phyloP scores from a whole-genome alignment of 2,329 filamentous ascomycete species.

The Calonectria pauciramosa region DNA sequence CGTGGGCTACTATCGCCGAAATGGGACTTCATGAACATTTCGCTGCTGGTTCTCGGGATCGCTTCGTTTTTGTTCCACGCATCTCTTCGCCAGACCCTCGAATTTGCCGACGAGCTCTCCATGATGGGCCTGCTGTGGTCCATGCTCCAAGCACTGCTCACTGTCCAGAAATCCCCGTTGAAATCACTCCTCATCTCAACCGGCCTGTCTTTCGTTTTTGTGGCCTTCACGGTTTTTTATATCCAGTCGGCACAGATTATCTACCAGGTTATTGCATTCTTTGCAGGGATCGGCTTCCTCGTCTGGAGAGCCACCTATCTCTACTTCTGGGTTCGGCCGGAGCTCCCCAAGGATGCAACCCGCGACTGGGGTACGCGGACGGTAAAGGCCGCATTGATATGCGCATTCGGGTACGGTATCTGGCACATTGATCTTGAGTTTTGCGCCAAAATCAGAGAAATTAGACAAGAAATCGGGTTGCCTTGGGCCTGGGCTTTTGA shows the following conservation, averaged over 20 bases:
- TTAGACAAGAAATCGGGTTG: constrained; percentile 62
- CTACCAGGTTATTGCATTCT: constrained; percentile 58
- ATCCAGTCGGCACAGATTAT: constrained; percentile 58
- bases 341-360: constrained; percentile 45
- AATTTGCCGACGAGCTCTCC: constrained; percentile 69
- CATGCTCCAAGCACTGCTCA: constrained; percentile 64
- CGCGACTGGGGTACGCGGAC: constrained; percentile 44
- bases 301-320: constrained; percentile 53
- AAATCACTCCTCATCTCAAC: constrained; percentile 50
- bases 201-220: constrained; percentile 56
- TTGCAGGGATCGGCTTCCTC: constrained; percentile 49
- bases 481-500: constrained; percentile 70
- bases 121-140: constrained; percentile 69
- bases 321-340: constrained; percentile 47
- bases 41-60: constrained; percentile 57
- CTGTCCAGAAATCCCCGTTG: constrained; percentile 56
- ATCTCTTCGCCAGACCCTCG: constrained; percentile 56
- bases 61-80: constrained; percentile 61
- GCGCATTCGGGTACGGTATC: constrained; percentile 62
- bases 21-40: constrained; percentile 57
- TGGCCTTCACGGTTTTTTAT: constrained; percentile 58
- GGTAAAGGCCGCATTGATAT: constrained; percentile 44
- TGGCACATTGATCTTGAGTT: constrained; percentile 71
- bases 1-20: constrained; percentile 48
- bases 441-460: constrained; percentile 61